phyloP scores from a whole-genome alignment of 2,329 filamentous ascomycete genomes.

The Sporothrix curviconia region DNA sequence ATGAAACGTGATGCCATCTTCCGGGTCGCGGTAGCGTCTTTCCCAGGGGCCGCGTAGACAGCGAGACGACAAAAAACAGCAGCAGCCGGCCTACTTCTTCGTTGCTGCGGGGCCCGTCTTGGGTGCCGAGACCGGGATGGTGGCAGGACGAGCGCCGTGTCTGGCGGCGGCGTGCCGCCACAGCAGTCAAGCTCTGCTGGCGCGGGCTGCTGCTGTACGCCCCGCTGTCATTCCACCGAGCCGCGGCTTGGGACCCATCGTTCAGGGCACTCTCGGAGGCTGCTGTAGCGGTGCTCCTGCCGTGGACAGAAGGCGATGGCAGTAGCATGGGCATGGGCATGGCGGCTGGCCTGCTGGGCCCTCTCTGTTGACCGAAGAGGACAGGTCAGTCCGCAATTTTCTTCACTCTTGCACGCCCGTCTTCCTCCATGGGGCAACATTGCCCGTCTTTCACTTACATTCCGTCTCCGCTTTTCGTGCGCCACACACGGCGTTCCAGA shows the following conservation, averaged over 20 bases:
- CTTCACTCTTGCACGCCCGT: no score
- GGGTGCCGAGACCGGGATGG: no score
- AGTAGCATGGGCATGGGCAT: slow-evolving; percentile 11
- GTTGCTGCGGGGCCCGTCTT: background rate
- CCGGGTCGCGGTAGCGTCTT: no score
- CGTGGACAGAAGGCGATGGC: slow-evolving; percentile 1
- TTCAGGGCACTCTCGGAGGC: no score
- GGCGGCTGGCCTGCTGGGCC: slow-evolving; percentile 5
- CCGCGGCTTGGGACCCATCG: no score
- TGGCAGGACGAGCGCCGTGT: no score
- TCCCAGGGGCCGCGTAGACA: background rate
- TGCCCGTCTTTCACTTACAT: background rate
- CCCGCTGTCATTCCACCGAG: background rate
- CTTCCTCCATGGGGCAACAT: background rate
- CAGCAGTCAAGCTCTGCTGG: background rate
- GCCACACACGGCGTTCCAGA: slow-evolving; percentile 15
- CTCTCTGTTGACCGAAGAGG: no score
- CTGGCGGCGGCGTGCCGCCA: background rate
- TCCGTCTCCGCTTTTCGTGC: slow-evolving; percentile 17
- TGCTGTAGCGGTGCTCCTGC: background rate
- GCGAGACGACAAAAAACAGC: slow-evolving; percentile 13
- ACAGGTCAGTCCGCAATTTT: background rate
- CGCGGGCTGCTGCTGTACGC: background rate
- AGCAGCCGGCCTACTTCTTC: slow-evolving; percentile 15
- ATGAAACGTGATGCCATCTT: no score